Evolutionary conservation across 139 green algal genomes (phyloP).

Genomic region (Chlorella vulgaris): DNA sequence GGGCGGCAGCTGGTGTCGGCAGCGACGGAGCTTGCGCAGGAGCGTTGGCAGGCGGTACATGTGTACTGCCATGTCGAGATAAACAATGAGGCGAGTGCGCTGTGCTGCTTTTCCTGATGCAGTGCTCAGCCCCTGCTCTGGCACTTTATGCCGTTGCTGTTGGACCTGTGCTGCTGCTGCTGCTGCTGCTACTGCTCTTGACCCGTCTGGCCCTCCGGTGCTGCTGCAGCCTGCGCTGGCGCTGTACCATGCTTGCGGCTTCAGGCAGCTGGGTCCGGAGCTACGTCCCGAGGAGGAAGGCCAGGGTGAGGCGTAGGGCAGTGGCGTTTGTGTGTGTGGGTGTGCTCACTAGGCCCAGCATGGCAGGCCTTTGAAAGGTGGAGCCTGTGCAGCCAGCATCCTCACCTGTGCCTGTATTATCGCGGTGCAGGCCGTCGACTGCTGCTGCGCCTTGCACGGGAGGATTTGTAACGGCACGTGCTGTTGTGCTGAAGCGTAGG

Average conservation of each 20-base stretch:
- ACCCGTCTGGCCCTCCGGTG: neutral
- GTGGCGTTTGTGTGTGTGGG: neutral
- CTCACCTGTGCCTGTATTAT: neutral
- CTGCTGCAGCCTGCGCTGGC: constrained; percentile 6
- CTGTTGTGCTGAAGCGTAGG: no score
- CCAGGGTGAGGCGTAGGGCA: neutral
- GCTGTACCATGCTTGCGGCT: constrained; percentile 7
- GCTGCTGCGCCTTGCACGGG: neutral
- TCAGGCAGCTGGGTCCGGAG: neutral
- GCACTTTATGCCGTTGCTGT: neutral
- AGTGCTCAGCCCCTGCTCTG: no score
- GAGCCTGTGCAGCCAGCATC: neutral
- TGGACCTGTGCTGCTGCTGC: neutral
- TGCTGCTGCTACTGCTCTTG: neutral
- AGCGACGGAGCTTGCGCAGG: neutral
- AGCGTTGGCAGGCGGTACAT: neutral
- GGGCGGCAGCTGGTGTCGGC: neutral
- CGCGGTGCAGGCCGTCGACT: neutral
- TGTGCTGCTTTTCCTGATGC: no score
- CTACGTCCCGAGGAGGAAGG: neutral
- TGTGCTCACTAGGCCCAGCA: neutral
- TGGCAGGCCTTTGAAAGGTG: no score
- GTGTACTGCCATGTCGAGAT: constrained; percentile 26
- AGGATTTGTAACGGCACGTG: no score
- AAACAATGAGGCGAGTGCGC: constrained; percentile 3